These are phyloP conservation scores for Globisporangium carolinianum DNA, from an alignment of 352 stramenopile genomes.

Conservation along the genomic window DNA sequence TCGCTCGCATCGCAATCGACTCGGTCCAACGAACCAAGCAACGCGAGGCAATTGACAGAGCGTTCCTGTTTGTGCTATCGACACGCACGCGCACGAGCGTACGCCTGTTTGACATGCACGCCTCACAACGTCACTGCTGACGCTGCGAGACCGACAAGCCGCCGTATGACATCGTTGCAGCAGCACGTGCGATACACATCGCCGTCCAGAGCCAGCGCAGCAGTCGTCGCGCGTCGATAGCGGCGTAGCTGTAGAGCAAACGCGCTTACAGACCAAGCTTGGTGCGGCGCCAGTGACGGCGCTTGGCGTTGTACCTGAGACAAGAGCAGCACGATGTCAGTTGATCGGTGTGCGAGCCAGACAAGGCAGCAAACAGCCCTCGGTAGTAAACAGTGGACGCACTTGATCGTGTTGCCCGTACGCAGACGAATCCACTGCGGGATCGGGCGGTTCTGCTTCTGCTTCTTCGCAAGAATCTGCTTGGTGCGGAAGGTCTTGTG, in stretches of 20 bases:
- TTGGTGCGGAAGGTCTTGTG: slow-evolving; percentile 99
- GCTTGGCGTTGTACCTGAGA: slow-evolving; percentile 98
- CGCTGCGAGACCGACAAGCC: too few species aligned
- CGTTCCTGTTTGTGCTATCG: too few species aligned
- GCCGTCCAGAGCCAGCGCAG: neutral
- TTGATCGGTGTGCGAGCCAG: neutral
- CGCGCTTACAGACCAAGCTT: slow-evolving; percentile 98
- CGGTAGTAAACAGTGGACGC: slow-evolving; percentile 1
- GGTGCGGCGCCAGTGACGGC: slow-evolving; percentile 99
- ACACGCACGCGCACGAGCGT: too few species aligned
- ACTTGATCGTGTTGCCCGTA: slow-evolving; percentile 99
- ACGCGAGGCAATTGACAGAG: too few species aligned
- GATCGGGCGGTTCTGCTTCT: slow-evolving; percentile 99
- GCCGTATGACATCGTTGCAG: too few species aligned
- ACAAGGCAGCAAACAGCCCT: neutral
- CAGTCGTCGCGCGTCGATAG: neutral
- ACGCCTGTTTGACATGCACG: too few species aligned
- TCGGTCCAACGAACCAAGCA: too few species aligned
- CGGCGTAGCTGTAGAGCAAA: slow-evolving; percentile 10
- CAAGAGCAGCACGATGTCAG: neutral
- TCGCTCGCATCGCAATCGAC: too few species aligned
- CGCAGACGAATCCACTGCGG: slow-evolving; percentile 99
- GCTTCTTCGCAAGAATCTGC: slow-evolving; percentile 99
- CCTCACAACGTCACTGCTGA: too few species aligned
- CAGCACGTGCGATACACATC: neutral